phyloP scores from a whole-genome alignment of 768 basidiomycete genomes.

The Lentinula boryana region DNA sequence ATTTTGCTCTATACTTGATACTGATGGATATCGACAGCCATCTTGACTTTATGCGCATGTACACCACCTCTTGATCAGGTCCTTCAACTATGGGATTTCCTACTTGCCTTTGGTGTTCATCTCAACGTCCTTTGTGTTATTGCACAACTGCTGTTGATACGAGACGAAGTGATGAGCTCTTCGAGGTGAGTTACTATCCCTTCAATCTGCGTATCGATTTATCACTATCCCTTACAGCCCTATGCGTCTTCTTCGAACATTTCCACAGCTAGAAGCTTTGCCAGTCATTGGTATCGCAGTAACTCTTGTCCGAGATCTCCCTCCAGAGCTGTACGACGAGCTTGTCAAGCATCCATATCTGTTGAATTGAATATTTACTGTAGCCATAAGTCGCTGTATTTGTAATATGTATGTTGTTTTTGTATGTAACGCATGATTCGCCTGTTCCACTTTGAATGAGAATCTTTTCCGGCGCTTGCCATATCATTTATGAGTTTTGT shows the following conservation, averaged over 20 bases:
- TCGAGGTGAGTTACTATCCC: slow-evolving; percentile 54
- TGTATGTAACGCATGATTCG: not conserved
- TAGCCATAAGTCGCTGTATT: not conserved
- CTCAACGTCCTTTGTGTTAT: slow-evolving; percentile 96
- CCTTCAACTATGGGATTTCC: slow-evolving; percentile 93
- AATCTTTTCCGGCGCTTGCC: not conserved
- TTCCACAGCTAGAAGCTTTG: slow-evolving; percentile 85
- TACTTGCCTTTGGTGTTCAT: slow-evolving; percentile 94
- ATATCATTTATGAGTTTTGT: slow-evolving; percentile 21
- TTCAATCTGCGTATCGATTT: not conserved
- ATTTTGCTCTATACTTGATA: not conserved
- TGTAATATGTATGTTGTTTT: not conserved
- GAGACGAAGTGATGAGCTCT: slow-evolving; percentile 84
- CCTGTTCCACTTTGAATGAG: not conserved
- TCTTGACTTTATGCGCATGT: slow-evolving; percentile 92
- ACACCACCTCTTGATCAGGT: slow-evolving; percentile 96
- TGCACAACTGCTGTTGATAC: slow-evolving; percentile 86
- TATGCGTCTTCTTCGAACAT: slow-evolving; percentile 89
- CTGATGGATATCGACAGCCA: slow-evolving; percentile 42
- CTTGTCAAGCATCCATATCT: slow-evolving; percentile 86
- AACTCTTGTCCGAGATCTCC: slow-evolving; percentile 88
- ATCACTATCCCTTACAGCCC: slow-evolving; percentile 47
- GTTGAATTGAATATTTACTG: slow-evolving; percentile 15
- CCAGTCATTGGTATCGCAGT: slow-evolving; percentile 91
- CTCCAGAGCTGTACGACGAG: slow-evolving; percentile 80